Percentiles rank a stretch among this genome's conserved stretches.
phyloP scores from a whole-genome alignment of 2,329 filamentous ascomycete species.

The Paracamarosporium sp. region DNA sequence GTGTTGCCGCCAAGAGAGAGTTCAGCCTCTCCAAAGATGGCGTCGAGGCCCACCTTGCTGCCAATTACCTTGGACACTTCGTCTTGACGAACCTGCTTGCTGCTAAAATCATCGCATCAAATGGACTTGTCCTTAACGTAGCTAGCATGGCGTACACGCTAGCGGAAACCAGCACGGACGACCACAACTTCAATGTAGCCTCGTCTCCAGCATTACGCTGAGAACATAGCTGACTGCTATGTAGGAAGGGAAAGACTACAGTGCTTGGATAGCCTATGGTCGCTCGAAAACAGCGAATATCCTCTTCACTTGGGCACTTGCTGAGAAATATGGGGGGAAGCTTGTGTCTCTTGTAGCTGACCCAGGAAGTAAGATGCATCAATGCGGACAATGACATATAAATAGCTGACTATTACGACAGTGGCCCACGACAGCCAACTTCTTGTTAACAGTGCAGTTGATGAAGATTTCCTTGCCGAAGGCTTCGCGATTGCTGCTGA shows the following conservation, averaged over 20 bases:
- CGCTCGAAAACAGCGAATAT: constrained; percentile 25
- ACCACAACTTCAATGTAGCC: not conserved
- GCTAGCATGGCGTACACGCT: constrained; percentile 11
- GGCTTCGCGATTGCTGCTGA: not conserved
- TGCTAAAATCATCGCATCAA: not conserved
- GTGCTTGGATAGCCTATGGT: constrained; percentile 20
- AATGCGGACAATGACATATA: no score
- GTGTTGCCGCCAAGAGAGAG: constrained; percentile 23
- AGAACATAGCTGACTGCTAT: no score
- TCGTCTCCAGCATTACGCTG: no score
- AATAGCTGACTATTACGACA: no score
- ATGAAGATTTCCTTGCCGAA: not conserved
- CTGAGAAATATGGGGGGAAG: constrained; percentile 3
- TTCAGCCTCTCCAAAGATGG: not conserved
- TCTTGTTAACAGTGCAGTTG: not conserved
- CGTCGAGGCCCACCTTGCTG: not conserved
- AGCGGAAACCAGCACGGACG: not conserved
- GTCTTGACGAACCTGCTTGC: constrained; percentile 12
- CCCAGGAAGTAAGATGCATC: not conserved
- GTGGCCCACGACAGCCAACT: not conserved
- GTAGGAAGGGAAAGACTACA: constrained; percentile 10
- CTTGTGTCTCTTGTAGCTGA: not conserved
- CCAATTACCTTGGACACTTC: constrained; percentile 3
- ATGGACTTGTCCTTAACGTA: constrained; percentile 16
- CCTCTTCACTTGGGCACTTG: constrained; percentile 10